Evolutionary conservation across 2,329 filamentous ascomycete genomes (phyloP), one percentile per base, ranked within the genome.

Genomic region (Claviceps sp.): DNA sequence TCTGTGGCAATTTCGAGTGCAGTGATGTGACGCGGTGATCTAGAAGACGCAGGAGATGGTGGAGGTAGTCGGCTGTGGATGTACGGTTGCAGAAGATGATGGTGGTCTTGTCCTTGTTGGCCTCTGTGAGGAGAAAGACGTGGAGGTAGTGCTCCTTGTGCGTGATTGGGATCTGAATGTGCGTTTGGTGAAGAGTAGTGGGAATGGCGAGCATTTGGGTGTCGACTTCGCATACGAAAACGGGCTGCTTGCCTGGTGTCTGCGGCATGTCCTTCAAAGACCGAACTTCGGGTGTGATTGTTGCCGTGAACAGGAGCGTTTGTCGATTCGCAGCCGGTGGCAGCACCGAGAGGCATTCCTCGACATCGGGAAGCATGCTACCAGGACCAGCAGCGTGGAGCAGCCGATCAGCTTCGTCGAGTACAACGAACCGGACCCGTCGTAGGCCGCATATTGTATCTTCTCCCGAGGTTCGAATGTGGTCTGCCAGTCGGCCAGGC

Each of bases 61-160:
- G 89, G 4, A 98, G 77, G 54, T 93, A 82, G 59, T 91, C 87
- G 9, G 93, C 91, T 0, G 91, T 96, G 50, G 82, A 77, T 1
- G 89, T 95, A 48, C 88, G 82, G 70, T 98, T 98, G 74, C 86
- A 90, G 73, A 98, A 98, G 55, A 98, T 83, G 62, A 98, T 96
- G 62, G 84, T 77, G 1, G 85, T 85, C 69, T 87, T 91, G 42
- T 79, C 73, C 38, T 78, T 65, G 66, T 96, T 96, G 56, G 68
- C 73, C 34, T 85, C 81, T 0, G 91, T 97, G 22, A 82, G 78
- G 14, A 98, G 79, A 40, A 98, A 84, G 50, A 88, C 81, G 66
- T 98, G 93, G 13, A 98, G 78, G 67, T 95, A 98, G 65, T 93
- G 88, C 68, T 97, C 91, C 60, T 91, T 88, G 69, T 96, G 89